Evolutionary conservation across 495 filamentous ascomycete genomes (phyloP).

Genomic region (Penicillium simplicissimum): DNA sequence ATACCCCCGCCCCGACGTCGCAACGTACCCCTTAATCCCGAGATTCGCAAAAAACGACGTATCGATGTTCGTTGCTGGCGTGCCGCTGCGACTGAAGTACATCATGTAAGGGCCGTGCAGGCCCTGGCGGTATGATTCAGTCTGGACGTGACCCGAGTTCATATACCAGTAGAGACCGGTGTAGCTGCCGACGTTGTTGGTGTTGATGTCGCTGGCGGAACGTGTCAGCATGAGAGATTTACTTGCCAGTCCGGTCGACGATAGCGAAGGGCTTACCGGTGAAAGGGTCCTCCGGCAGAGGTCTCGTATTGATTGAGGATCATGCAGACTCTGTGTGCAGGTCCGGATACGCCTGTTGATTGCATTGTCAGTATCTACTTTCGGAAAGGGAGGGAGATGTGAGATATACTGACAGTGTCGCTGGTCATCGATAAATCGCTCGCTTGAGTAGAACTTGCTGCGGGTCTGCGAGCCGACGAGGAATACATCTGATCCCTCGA

Average conservation of each 20-base stretch:
- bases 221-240: constrained; percentile 6
- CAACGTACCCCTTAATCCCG: constrained; percentile 57
- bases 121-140: constrained; percentile 60
- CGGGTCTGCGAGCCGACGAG: constrained; percentile 61
- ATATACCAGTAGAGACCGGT: constrained; percentile 70
- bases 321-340: constrained; percentile 38
- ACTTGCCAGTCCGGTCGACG: too few species aligned
- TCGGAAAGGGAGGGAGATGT: neutral
- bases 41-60: constrained; percentile 61
- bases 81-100: constrained; percentile 59
- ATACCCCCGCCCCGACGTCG: constrained; percentile 53
- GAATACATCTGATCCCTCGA: constrained; percentile 67
- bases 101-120: constrained; percentile 68
- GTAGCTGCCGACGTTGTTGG: constrained; percentile 58
- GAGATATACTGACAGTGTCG: constrained; percentile 53
- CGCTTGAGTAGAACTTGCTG: constrained; percentile 68
- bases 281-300: constrained; percentile 54
- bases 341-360: constrained; percentile 30
- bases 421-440: constrained; percentile 67
- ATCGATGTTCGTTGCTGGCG: constrained; percentile 53
- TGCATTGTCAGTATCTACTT: constrained; percentile 6
- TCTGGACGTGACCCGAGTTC: constrained; percentile 65
- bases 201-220: constrained; percentile 56
- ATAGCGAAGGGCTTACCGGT: constrained; percentile 19
- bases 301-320: constrained; percentile 46